Conservation (phyloP, 2,329 filamentous ascomycete genomes). For the Trichoderma sp. region DNA sequence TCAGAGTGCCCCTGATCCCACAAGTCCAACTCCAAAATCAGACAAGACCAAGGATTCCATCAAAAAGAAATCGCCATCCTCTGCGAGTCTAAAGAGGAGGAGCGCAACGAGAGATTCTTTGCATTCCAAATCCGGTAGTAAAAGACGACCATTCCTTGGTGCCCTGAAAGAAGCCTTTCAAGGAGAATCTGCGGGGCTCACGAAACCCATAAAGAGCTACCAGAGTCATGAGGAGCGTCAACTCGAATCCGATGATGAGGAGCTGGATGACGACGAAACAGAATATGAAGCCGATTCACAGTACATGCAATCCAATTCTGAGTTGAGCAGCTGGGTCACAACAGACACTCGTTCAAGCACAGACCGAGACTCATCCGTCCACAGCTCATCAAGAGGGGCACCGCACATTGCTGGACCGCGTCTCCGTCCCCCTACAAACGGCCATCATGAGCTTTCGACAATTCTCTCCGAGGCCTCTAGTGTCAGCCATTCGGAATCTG, state of each 20-base stretch:
- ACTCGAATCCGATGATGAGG: conserved; percentile 26
- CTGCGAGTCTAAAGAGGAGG: conserved; percentile 51
- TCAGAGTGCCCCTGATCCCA: not conserved
- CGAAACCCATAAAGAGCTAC: conserved; percentile 46
- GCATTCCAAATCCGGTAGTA: conserved; percentile 42
- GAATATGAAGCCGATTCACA: conserved; percentile 16
- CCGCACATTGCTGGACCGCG: conserved; percentile 34
- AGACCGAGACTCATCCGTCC: conserved; percentile 22
- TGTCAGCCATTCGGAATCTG: conserved; percentile 47
- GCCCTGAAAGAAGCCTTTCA: conserved; percentile 60
- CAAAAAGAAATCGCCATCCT: conserved; percentile 32
- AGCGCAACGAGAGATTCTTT: conserved; percentile 51
- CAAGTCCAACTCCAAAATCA: conserved; percentile 15
- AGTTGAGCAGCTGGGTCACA: conserved; percentile 16
- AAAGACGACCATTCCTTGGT: conserved; percentile 54
- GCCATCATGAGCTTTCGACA: conserved; percentile 54
- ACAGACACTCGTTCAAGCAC: conserved; percentile 14
- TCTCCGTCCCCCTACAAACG: conserved; percentile 50
- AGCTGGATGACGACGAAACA: conserved; percentile 13
- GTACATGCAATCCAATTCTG: conserved; percentile 19
- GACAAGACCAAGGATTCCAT: not conserved
- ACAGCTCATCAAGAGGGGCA: conserved; percentile 24
- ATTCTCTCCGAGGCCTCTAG: conserved; percentile 52
- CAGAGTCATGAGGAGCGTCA: conserved; percentile 45
- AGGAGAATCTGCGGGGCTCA: conserved; percentile 54